Base-by-base conservation (phyloP, 2,329 filamentous ascomycete genomes). In the Hymenoscyphus scutula region DNA sequence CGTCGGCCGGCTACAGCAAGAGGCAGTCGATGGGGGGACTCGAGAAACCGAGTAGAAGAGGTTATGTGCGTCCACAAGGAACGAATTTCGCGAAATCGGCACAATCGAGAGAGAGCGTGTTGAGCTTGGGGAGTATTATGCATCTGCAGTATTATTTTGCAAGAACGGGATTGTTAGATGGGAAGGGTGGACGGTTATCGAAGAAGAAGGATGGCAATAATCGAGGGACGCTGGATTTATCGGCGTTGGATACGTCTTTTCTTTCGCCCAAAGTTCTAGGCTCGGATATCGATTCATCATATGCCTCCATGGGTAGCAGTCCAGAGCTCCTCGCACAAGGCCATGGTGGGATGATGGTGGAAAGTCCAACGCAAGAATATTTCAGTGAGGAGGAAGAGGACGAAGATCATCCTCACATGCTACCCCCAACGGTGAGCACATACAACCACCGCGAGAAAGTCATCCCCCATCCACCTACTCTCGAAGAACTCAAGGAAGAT, bases 81-180 rank as follows among this genome's bases (percentile, higher is more conserved):
- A 75, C 73, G 23, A 71, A 92, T 72, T 99, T 98, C 75, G 91
- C 95, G 29, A 89, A 90, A 64, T 97, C 93, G 62, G 95, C 95
- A 55, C 88, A 87, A 73, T 92, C 92, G 58, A 84, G 95, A 66
- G 94, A 99, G 76, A 97, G 93, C 74, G 95, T 99, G 68, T 89
- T 98, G 85, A 97, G 92, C 73, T 79, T 99, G 65, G 95, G 95
- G 60, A 97, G 93, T 76, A 99, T 99, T 71, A 92, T 93, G 61
- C 95, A 99, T 78, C 81, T 99, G 73, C 95, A 99, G 77, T 97
- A 98, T 78, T 99, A 98, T 78, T 99, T 99, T 79, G 94, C 95
- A 38, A 84, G 95, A 64, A 99, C 95, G 0, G 95, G 95, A 5
- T 78, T 99, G 67, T 79, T 99, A 58, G 95, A 99, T 73, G 92